These are phyloP conservation scores for Teratosphaeria zuluensis DNA, from an alignment of 2,329 filamentous ascomycete genomes.

Conservation along the genomic window DNA sequence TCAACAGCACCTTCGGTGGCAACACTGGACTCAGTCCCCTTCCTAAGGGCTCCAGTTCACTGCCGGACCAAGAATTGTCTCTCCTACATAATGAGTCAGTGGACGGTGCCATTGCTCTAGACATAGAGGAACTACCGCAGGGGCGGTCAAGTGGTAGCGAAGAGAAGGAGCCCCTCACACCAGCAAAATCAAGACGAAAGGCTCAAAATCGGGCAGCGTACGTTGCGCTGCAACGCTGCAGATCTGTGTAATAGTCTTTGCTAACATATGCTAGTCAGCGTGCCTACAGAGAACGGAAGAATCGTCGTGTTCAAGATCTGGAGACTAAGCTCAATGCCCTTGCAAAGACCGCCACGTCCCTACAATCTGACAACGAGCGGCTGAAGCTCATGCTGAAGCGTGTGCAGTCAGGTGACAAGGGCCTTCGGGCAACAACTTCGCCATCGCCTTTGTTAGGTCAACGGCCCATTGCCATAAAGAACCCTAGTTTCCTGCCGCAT, in stretches of 20 bases:
- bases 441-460: conserved; percentile 35
- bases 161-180: conserved; percentile 38
- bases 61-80: conserved; percentile 8
- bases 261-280: conserved; percentile 57
- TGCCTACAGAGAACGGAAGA: conserved; percentile 92
- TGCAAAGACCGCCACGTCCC: conserved; percentile 61
- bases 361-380: conserved; percentile 75
- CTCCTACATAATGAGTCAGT: conserved; percentile 28
- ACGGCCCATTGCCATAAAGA: conserved; percentile 29
- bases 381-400: conserved; percentile 76
- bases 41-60: conserved; percentile 15
- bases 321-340: conserved; percentile 74
- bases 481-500: conserved; percentile 15
- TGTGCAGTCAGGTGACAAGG: conserved; percentile 83
- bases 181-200: conserved; percentile 49
- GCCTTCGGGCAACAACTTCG: conserved; percentile 68
- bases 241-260: background rate
- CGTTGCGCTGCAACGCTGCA: conserved; percentile 19
- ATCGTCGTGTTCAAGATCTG: conserved; percentile 85
- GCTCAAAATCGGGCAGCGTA: conserved; percentile 66
- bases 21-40: conserved; percentile 8
- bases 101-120: conserved; percentile 33
- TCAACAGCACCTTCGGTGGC: conserved; percentile 10
- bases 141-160: conserved; percentile 35
- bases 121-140: conserved; percentile 23